Conservation (phyloP, 257 asterid species). For the Salvia hispanica region DNA sequence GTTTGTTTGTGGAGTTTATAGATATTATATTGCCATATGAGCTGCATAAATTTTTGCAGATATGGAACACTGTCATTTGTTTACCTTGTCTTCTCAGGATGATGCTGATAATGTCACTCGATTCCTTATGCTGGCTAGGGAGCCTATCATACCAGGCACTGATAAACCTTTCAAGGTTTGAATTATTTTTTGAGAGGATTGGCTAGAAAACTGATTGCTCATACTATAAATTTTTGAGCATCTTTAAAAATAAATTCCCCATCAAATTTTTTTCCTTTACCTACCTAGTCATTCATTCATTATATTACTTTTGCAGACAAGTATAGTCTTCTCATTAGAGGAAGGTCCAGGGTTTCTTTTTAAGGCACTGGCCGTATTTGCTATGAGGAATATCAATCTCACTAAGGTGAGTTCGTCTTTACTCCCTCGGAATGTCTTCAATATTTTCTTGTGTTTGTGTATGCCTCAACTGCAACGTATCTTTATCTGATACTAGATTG, state of each 20-base stretch:
- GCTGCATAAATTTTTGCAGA: conserved; percentile 17
- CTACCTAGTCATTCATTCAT: conserved; percentile 10
- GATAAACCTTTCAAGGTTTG: conserved; percentile 95
- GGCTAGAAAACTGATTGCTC: too few species aligned
- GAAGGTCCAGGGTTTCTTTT: conserved; percentile 99
- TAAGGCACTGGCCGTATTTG: conserved; percentile 97
- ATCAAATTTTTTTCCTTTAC: conserved; percentile 8
- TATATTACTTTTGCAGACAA: conserved; percentile 57
- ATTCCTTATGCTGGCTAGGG: conserved; percentile 95
- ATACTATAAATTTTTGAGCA: too few species aligned
- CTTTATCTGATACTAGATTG: conserved; percentile 58
- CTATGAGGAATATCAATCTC: conserved; percentile 89
- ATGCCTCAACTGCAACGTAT: conserved; percentile 14
- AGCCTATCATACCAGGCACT: conserved; percentile 92
- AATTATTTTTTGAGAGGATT: neutral
- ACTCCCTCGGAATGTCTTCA: conserved; percentile 7
- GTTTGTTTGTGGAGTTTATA: conserved; percentile 38
- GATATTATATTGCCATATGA: conserved; percentile 3
- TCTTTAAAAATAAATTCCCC: conserved; percentile 3
- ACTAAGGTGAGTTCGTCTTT: conserved; percentile 63
- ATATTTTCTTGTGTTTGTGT: conserved; percentile 6
- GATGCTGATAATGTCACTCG: conserved; percentile 95
- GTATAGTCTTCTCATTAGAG: conserved; percentile 98
- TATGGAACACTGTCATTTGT: conserved; percentile 21
- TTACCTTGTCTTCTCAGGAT: conserved; percentile 59